phyloP scores from a whole-genome alignment of 306 rosid species.

The Trichosanthes cucumerina region DNA sequence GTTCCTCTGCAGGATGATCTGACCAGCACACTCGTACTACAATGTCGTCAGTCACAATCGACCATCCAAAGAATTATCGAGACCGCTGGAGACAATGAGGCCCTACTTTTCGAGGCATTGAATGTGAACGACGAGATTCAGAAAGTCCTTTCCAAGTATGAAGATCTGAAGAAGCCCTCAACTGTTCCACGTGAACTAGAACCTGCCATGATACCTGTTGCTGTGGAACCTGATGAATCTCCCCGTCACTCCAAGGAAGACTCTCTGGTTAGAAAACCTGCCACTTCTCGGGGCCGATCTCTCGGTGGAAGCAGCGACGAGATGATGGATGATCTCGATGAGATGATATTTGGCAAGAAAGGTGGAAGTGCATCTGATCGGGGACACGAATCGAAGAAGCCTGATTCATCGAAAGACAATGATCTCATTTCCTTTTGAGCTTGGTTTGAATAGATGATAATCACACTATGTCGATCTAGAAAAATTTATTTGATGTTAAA shows the following conservation, averaged over 20 bases:
- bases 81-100: conserved; percentile 83
- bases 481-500: conserved; percentile 1
- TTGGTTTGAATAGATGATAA: conserved; percentile 1
- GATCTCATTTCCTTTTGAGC: conserved; percentile 75
- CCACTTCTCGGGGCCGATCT: conserved; percentile 41
- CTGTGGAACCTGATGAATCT: conserved; percentile 89
- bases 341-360: conserved; percentile 93
- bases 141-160: conserved; percentile 69
- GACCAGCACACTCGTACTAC: conserved; percentile 80
- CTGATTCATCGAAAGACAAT: conserved; percentile 43
- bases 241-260: conserved; percentile 54
- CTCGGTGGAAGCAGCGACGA: conserved; percentile 72
- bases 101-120: conserved; percentile 89
- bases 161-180: conserved; percentile 53
- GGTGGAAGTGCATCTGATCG: conserved; percentile 44
- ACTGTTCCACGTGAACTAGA: conserved; percentile 44
- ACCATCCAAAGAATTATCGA: conserved; percentile 68
- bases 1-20: conserved; percentile 58
- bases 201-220: conserved; percentile 97
- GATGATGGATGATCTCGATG: conserved; percentile 98
- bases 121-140: conserved; percentile 88
- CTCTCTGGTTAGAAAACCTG: conserved; percentile 61
- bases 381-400: conserved; percentile 60
- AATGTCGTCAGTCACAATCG: conserved; percentile 61
- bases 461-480: background rate